phyloP scores from a whole-genome alignment of 768 basidiomycete species.

The Panellus pusillus region DNA sequence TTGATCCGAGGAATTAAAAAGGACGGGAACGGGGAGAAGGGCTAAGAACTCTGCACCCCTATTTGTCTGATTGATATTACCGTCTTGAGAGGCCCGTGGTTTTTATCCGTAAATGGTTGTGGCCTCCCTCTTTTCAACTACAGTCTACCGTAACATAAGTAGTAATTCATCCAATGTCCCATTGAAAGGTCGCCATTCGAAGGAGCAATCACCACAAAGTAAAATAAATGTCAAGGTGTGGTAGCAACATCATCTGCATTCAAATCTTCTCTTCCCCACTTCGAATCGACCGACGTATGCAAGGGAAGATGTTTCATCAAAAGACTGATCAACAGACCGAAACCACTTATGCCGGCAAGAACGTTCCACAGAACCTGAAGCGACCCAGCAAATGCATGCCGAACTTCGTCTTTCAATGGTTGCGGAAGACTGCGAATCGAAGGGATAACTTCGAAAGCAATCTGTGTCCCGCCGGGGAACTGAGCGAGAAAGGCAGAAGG shows the following conservation, averaged over 20 bases:
- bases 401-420: constrained; percentile 31
- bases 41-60: too few species aligned
- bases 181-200: too few species aligned
- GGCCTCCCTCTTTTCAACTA: too few species aligned
- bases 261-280: constrained; percentile 25
- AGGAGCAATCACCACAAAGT: too few species aligned
- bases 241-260: not conserved
- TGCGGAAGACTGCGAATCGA: constrained; percentile 35
- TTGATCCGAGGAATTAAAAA: too few species aligned
- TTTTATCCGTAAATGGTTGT: too few species aligned
- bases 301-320: constrained; percentile 33
- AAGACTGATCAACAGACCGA: constrained; percentile 31
- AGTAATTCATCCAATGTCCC: too few species aligned
- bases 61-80: too few species aligned
- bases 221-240: too few species aligned
- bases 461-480: constrained; percentile 37
- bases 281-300: constrained; percentile 27
- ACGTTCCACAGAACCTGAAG: constrained; percentile 39
- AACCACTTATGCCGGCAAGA: constrained; percentile 35
- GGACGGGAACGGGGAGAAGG: too few species aligned
- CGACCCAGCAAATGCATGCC: constrained; percentile 39
- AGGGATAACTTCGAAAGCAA: constrained; percentile 49
- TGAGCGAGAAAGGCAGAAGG: constrained; percentile 37
- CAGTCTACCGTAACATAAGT: too few species aligned
- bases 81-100: too few species aligned